These are phyloP conservation scores for Zangia roseola DNA, from an alignment of 768 basidiomycete genomes.

Conservation along the genomic window DNA sequence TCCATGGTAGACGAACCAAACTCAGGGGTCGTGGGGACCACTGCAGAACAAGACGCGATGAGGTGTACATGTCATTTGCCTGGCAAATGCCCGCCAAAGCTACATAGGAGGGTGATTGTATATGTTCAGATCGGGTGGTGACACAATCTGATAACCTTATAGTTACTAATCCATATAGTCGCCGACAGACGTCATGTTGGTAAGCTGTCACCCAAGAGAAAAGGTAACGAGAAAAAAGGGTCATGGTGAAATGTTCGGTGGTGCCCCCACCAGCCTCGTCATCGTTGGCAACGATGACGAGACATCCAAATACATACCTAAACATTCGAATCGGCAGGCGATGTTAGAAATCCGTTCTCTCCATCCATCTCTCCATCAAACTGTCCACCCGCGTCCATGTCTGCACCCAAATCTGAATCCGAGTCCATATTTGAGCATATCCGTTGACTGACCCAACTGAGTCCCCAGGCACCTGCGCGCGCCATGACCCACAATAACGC, in stretches of 20 bases:
- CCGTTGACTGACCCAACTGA: conserved; percentile 40
- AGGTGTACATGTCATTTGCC: too few species aligned
- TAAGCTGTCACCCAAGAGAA: background rate
- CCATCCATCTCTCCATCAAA: background rate
- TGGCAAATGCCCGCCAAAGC: too few species aligned
- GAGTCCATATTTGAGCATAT: conserved; percentile 9
- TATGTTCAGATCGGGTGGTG: too few species aligned
- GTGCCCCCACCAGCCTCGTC: too few species aligned
- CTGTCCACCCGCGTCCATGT: background rate
- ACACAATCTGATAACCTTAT: background rate
- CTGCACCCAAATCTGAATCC: conserved; percentile 2
- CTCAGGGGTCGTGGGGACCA: too few species aligned
- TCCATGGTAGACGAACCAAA: too few species aligned
- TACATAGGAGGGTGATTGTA: too few species aligned
- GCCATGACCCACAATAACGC: conserved; percentile 68
- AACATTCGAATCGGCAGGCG: conserved; percentile 1
- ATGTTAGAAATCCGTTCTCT: conserved; percentile 15
- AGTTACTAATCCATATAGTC: conserved; percentile 2
- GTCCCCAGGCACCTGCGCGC: conserved; percentile 56
- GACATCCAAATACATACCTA: conserved; percentile 5
- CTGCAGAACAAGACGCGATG: too few species aligned
- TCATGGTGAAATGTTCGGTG: background rate
- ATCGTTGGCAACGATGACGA: background rate
- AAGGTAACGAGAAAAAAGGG: background rate
- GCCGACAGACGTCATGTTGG: conserved; percentile 1